Evolutionary conservation across 2,329 filamentous ascomycete genomes (phyloP), one percentile per base, ranked within the genome.

Genomic region (Arachnomyces sp.): DNA sequence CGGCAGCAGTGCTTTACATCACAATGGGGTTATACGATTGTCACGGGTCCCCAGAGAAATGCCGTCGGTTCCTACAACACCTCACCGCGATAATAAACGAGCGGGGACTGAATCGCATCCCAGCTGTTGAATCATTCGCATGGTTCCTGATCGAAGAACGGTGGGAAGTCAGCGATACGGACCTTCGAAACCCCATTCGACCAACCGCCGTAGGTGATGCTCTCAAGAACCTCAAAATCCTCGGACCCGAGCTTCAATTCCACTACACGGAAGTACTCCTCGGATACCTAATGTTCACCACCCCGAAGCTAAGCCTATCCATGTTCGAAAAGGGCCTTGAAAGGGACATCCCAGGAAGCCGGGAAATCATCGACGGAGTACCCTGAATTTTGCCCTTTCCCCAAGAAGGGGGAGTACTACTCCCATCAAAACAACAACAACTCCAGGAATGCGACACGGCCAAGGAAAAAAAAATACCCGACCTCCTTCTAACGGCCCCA

Each of bases 251-350:
- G 14, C 49, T 65, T 4, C 60, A 61, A 31, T 64, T 64, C 34
- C 56, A 59, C 4, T 66, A 63, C 45, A 60, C 59, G 41, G 63
- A 66, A 42, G 55, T 61, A 36, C 42, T 66, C 7, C 53, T 65
- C 44, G 57, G 54, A 31, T 58, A 59, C 36, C 45, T 66, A 34
- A 60, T 58, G 48, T 45, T 65, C 15, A 51, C 45, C 2, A 34
- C 46, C 6, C 58, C 60, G 7, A 49, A 62, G 28, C 50, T 55
- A 6, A 57, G 58, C 20, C 41, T 46, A 14, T 43, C 47, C 5
- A 48, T 63, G 3, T 64, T 66, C 38, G 56, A 65, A 43, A 43
- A 49, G 33, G 56, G 60, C 16, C 40, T 64, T n/a, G 33, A 46
- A n/a, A 36, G 30, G 25, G 36, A 31, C 25, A 36, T 38, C 31